phyloP scores from a whole-genome alignment of 805 yeast species.

The Huiozyma sinensis region DNA sequence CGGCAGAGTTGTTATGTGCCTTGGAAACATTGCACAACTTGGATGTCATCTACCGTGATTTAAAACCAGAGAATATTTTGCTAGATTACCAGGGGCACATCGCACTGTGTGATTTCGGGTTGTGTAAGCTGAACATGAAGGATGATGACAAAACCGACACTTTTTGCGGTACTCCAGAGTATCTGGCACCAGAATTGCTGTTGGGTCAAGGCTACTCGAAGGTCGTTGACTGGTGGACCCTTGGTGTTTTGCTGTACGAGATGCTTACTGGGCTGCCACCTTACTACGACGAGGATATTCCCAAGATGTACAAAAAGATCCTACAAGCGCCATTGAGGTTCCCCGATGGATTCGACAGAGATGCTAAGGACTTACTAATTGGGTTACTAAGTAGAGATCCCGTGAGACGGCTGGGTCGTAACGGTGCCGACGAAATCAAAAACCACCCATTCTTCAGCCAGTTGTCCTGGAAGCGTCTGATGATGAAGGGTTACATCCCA shows the following conservation, averaged over 20 bases:
- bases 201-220: conserved; percentile 91
- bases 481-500: conserved; percentile 82
- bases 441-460: conserved; percentile 77
- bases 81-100: conserved; percentile 96
- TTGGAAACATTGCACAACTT: conserved; percentile 83
- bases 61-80: conserved; percentile 91
- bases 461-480: conserved; percentile 79
- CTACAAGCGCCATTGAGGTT: conserved; percentile 79
- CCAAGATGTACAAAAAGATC: conserved; percentile 89
- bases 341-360: conserved; percentile 78
- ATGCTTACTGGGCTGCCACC: conserved; percentile 98
- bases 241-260: conserved; percentile 86
- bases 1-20: conserved; percentile 89
- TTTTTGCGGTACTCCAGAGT: conserved; percentile 97
- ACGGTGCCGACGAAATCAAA: conserved; percentile 79
- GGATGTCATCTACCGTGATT: conserved; percentile 89
- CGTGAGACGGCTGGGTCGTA: conserved; percentile 56
- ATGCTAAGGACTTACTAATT: conserved; percentile 70
- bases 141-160: conserved; percentile 81
- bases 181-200: conserved; percentile 87
- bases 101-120: conserved; percentile 93
- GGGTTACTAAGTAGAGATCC: conserved; percentile 83
- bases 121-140: conserved; percentile 91
- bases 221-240: conserved; percentile 97
- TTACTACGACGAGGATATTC: conserved; percentile 87